Base-by-base conservation (phyloP, 768 basidiomycete species). In the Infundibulicybe gibba region DNA sequence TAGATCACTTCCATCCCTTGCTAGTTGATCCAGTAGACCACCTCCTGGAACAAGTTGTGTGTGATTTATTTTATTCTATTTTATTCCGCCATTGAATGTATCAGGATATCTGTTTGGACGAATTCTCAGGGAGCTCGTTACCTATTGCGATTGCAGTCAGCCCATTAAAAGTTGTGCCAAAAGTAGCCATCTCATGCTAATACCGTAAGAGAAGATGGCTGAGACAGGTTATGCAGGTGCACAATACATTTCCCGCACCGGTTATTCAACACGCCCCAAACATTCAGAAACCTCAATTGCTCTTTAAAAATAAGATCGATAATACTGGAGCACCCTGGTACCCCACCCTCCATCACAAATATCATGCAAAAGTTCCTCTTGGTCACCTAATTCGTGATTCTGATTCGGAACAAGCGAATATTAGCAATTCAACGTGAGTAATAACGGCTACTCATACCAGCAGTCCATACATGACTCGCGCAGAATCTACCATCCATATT, bases 21-120 rank as follows among this genome's bases (percentile, higher is more conserved):
- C 75, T 95, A 2, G 85, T 90, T n/a, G 90, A 93, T 58, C 71
- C 81, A 0, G 79, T 95, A 75, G 95, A 99, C 61, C 75, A 78
- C 40, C 62, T 97, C 44, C 64, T 97, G 49, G 97, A 98, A 65
- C 76, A 81, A 44, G 88, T 91, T 3, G 92, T 88, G 55, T 65
- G 82, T 64, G 19, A 12, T 14, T 43, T 11, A 34, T 47, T 16
- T 39, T 20, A 6, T n/a, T 1, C 3, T 13, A 35, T 44, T 34
- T 41, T 20, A 11, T 8, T 25, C 25, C 8, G 48, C 30, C 21
- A 44, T 30, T 41, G 6, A 50, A 14, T 32, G 6, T n/a, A 38
- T 6, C 53, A 91, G 87, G 94, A 97, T 60, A 85, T 81, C 8
- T 82, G 81, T 52, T 65, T 99, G 32, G 95, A 98, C 57, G 80